Evolutionary conservation across 345 rosid species (phyloP).

Genomic region (Populus pruinosa): DNA sequence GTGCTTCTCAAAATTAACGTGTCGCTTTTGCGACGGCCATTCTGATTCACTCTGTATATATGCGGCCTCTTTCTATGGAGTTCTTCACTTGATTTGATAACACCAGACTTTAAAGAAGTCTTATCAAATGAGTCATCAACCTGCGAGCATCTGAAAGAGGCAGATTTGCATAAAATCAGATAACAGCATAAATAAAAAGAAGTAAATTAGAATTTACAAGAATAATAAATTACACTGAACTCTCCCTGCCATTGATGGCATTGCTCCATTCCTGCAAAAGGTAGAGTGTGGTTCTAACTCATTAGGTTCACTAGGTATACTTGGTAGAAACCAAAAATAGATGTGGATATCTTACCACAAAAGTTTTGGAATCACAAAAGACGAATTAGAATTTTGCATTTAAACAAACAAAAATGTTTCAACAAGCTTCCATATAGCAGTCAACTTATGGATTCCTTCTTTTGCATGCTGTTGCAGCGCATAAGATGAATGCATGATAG

Average conservation of each 20-base stretch:
- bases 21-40: constrained; percentile 18
- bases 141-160: constrained; percentile 42
- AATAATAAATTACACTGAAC: constrained; percentile 50
- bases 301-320: constrained; percentile 9
- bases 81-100: constrained; percentile 25
- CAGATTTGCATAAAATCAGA: constrained; percentile 10
- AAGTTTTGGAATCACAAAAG: not conserved
- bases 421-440: not conserved
- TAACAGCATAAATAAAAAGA: not conserved
- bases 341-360: not conserved
- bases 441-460: not conserved
- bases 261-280: constrained; percentile 64
- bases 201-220: not conserved
- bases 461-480: not conserved
- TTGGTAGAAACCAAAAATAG: not conserved
- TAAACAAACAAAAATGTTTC: not conserved
- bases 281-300: constrained; percentile 15
- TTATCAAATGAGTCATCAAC: constrained; percentile 27
- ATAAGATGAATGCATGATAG: not conserved
- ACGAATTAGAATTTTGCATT: constrained; percentile 1
- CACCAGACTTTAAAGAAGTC: constrained; percentile 24
- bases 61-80: constrained; percentile 31
- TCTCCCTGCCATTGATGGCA: constrained; percentile 43
- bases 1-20: constrained; percentile 34
- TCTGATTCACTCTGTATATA: constrained; percentile 17